A percentile compares a stretch with the other conserved stretches of the same genome.
Evolutionary conservation across 805 yeast genomes (phyloP).

Genomic region (Cyberlindnera meyerae): DNA sequence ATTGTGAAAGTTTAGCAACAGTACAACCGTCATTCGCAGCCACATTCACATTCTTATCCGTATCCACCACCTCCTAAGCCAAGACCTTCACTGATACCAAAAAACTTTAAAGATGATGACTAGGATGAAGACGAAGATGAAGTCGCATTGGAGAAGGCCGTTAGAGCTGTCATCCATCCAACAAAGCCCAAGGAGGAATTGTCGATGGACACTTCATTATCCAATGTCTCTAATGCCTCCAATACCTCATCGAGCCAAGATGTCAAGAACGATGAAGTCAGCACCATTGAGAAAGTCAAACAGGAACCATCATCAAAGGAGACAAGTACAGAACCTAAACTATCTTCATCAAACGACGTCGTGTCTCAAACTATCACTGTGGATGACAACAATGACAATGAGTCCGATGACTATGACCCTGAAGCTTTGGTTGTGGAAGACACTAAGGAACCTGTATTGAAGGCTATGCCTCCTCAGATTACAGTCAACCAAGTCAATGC

Average conservation of each 20-base stretch:
- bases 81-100: slow-evolving; percentile 25
- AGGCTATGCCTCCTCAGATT: background rate
- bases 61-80: background rate
- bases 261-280: slow-evolving; percentile 4
- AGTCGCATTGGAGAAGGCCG: slow-evolving; percentile 11
- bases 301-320: no score
- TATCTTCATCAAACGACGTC: background rate
- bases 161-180: background rate
- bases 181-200: background rate
- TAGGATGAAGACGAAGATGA: slow-evolving; percentile 24
- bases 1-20: background rate
- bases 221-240: background rate
- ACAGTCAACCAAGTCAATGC: background rate
- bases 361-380: slow-evolving; percentile 3
- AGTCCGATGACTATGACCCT: slow-evolving; percentile 19
- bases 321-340: slow-evolving; percentile 9
- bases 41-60: background rate
- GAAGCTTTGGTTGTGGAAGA: slow-evolving; percentile 3
- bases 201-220: background rate
- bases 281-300: no score
- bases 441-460: background rate
- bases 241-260: background rate
- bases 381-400: background rate
- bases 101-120: slow-evolving; percentile 21
- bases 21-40: background rate